Evolutionary conservation across 108 stramenopile species (phyloP).

Genomic region (Hondaea fermentalgiana): DNA sequence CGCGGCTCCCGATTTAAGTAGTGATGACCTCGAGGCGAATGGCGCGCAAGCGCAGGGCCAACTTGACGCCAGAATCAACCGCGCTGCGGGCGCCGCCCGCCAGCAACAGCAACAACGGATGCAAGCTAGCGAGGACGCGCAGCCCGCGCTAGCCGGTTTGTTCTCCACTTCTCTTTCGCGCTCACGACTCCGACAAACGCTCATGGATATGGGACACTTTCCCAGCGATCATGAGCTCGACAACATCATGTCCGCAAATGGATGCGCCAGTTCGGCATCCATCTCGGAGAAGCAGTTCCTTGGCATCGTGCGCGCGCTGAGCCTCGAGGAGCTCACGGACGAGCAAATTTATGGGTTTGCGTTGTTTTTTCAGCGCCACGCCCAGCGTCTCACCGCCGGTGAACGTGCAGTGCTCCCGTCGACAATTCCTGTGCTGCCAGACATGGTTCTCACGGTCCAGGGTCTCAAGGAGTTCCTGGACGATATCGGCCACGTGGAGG

Average conservation of each 20-base stretch:
- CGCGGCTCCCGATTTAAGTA: no score
- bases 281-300: background rate
- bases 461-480: background rate
- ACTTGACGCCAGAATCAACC: no score
- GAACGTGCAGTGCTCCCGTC: background rate
- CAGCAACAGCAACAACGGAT: no score
- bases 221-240: background rate
- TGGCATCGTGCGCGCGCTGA: no score
- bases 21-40: no score
- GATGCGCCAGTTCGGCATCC: background rate
- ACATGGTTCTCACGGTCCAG: background rate
- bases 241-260: background rate
- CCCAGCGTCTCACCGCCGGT: background rate
- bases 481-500: background rate
- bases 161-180: background rate
- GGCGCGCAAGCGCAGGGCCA: no score
- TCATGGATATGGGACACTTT: conserved; percentile 16
- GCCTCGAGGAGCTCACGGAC: background rate
- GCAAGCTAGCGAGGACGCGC: background rate
- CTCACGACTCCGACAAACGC: background rate
- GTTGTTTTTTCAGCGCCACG: background rate
- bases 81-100: no score
- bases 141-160: background rate
- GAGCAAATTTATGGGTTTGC: background rate
- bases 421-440: background rate